Conservation (phyloP, 352 stramenopile genomes). For the Globisporangium lucens region DNA sequence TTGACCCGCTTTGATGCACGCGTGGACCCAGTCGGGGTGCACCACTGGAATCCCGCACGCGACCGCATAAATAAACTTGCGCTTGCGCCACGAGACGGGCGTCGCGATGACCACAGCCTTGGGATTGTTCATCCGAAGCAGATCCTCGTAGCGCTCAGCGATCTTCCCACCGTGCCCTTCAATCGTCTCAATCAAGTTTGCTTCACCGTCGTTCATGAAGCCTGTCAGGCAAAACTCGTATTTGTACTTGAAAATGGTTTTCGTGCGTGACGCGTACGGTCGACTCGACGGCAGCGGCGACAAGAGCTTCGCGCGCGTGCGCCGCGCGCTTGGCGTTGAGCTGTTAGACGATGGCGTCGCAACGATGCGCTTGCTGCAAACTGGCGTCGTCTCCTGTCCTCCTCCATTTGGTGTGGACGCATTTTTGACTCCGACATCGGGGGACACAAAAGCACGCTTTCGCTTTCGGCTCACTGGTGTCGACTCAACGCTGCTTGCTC, state of each 20-base stretch:
- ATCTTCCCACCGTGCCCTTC: constrained; percentile 67
- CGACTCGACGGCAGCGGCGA: constrained; percentile 49
- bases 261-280: constrained; percentile 44
- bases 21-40: constrained; percentile 77
- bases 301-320: constrained; percentile 43
- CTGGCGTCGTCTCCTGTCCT: not conserved
- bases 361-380: not conserved
- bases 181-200: constrained; percentile 52
- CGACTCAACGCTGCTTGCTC: constrained; percentile 17
- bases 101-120: constrained; percentile 77
- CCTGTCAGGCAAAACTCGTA: constrained; percentile 77
- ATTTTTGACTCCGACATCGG: constrained; percentile 19
- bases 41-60: constrained; percentile 80
- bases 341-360: not conserved
- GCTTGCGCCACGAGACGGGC: constrained; percentile 67
- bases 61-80: constrained; percentile 80
- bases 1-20: constrained; percentile 44
- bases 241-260: constrained; percentile 68
- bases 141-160: constrained; percentile 39
- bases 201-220: constrained; percentile 50
- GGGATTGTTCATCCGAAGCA: constrained; percentile 39
- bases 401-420: not conserved
- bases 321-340: constrained; percentile 38
- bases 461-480: constrained; percentile 25
- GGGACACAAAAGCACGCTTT: constrained; percentile 25